Conservation (phyloP, 2,329 filamentous ascomycete genomes). For the Calycina marina region DNA sequence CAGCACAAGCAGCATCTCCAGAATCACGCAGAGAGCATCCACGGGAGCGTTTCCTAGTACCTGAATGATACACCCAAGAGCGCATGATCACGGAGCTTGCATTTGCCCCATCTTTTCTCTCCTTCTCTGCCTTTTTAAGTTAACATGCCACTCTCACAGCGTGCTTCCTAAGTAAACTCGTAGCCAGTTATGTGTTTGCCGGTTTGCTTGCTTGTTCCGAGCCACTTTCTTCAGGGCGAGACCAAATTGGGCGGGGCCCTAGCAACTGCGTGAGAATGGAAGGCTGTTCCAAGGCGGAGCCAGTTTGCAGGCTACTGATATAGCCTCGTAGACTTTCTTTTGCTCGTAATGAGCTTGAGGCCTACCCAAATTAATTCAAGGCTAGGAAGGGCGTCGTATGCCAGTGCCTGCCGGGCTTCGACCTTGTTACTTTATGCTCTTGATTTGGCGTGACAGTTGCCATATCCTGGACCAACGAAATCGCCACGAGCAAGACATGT, state of each 20-base stretch:
- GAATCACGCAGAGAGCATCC: slow-evolving; percentile 10
- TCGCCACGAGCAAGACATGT: slow-evolving; percentile 6
- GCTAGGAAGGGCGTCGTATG: slow-evolving; percentile 4
- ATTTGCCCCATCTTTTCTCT: slow-evolving; percentile 2
- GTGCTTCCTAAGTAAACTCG: background rate
- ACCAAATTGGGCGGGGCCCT: slow-evolving; percentile 2
- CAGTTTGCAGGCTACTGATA: background rate
- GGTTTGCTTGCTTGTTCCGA: slow-evolving; percentile 2
- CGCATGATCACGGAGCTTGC: too few species aligned
- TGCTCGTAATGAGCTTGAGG: slow-evolving; percentile 2
- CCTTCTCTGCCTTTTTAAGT: background rate
- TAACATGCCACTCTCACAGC: background rate
- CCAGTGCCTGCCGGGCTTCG: slow-evolving; percentile 7
- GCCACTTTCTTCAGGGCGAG: slow-evolving; percentile 3
- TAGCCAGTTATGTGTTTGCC: background rate
- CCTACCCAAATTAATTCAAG: slow-evolving; percentile 5
- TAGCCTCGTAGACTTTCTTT: slow-evolving; percentile 1
- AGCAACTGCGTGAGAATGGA: slow-evolving; percentile 2
- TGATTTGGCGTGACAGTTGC: slow-evolving; percentile 7
- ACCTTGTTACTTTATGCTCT: slow-evolving; percentile 7
- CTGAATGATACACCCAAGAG: too few species aligned
- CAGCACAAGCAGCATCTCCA: slow-evolving; percentile 10
- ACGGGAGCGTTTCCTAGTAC: slow-evolving; percentile 9
- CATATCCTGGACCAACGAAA: slow-evolving; percentile 7
- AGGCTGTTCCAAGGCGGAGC: slow-evolving; percentile 1